These are phyloP conservation scores for Aristolochia fimbriata DNA, from an alignment of 164 flowering plant species.

Conservation along the genomic window DNA sequence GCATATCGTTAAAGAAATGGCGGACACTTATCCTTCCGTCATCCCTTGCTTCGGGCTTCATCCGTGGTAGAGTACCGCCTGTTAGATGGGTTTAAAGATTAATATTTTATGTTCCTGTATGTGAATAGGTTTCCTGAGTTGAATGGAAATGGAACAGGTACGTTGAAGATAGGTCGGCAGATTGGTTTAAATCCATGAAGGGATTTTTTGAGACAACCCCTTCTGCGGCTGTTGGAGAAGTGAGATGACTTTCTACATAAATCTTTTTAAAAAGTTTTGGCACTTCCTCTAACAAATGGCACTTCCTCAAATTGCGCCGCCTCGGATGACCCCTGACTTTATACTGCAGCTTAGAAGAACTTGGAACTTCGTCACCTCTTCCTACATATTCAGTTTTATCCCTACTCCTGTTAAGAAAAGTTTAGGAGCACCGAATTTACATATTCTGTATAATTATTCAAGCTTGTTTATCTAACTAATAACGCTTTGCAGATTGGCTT, in stretches of 20 bases:
- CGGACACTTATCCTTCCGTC: slow-evolving; percentile 45
- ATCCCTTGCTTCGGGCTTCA: slow-evolving; percentile 90
- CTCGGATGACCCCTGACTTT: too few species aligned
- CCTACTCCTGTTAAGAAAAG: too few species aligned
- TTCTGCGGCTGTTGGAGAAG: slow-evolving; percentile 89
- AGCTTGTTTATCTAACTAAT: too few species aligned
- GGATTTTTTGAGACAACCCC: slow-evolving; percentile 52
- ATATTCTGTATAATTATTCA: too few species aligned
- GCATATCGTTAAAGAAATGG: slow-evolving; percentile 71
- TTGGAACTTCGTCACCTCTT: too few species aligned
- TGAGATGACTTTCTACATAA: slow-evolving; percentile 2
- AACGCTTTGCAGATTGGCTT: slow-evolving; percentile 56
- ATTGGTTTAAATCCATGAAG: slow-evolving; percentile 57
- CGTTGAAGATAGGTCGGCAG: slow-evolving; percentile 54
- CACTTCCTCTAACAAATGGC: not conserved
- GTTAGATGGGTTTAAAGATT: not conserved
- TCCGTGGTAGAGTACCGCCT: slow-evolving; percentile 44
- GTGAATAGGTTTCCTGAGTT: not conserved
- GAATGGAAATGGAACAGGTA: slow-evolving; percentile 27
- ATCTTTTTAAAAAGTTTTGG: not conserved
- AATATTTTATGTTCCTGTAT: not conserved
- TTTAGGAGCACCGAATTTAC: too few species aligned
- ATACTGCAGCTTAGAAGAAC: too few species aligned
- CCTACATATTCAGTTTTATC: too few species aligned
- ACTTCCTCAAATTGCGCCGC: not conserved